Evolutionary conservation across 768 basidiomycete species (phyloP).

Genomic region (Leccinum boreale): DNA sequence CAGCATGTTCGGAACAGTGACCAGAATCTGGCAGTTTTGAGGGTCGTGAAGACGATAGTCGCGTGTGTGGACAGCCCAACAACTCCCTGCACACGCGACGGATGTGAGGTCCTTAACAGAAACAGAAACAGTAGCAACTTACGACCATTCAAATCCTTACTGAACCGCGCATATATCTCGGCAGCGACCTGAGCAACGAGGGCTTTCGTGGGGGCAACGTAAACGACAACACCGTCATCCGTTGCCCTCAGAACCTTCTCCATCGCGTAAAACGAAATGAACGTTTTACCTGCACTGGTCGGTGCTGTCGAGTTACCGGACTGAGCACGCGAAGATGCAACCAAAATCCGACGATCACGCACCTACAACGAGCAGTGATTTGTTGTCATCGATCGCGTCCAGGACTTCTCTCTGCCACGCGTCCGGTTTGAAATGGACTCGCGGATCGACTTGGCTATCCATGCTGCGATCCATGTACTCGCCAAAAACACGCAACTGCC

Average conservation of each 20-base stretch:
- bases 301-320: conserved; percentile 41
- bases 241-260: conserved; percentile 59
- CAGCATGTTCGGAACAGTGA: conserved; percentile 72
- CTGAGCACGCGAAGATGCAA: not conserved
- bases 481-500: conserved; percentile 70
- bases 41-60: conserved; percentile 63
- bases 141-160: conserved; percentile 50
- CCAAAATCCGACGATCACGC: conserved; percentile 6
- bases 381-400: conserved; percentile 55
- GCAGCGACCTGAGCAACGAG: conserved; percentile 70
- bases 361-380: conserved; percentile 68
- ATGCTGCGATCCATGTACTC: conserved; percentile 72
- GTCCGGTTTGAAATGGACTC: conserved; percentile 65
- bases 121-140: conserved; percentile 26
- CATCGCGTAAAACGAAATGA: conserved; percentile 78
- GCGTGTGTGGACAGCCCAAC: conserved; percentile 65
- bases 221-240: conserved; percentile 66
- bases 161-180: conserved; percentile 70
- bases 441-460: conserved; percentile 54
- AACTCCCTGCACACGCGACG: conserved; percentile 39
- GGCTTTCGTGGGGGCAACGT: conserved; percentile 75
- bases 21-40: conserved; percentile 66
- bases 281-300: conserved; percentile 73
- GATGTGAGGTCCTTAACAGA: not conserved
- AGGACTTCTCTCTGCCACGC: conserved; percentile 69